phyloP scores from a whole-genome alignment of 306 rosid genomes.

The Lagenaria siceraria region DNA sequence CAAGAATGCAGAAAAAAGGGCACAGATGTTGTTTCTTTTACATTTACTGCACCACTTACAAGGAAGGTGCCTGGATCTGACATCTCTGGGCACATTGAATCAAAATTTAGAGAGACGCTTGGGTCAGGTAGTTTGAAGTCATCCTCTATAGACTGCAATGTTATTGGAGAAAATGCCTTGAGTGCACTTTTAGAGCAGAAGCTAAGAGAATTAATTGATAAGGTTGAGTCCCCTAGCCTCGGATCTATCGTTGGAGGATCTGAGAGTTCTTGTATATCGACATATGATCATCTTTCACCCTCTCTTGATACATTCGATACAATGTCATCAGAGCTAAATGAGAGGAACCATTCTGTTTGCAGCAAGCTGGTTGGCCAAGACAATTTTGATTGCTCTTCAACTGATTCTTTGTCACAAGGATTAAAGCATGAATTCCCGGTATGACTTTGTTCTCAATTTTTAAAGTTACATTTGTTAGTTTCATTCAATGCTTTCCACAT shows the following conservation, averaged over 20 bases:
- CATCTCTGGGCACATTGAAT: constrained; percentile 26
- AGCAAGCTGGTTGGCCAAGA: constrained; percentile 16
- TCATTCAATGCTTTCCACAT: neutral
- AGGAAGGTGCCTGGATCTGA: constrained; percentile 43
- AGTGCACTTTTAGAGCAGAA: constrained; percentile 83
- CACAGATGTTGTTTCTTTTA: constrained; percentile 86
- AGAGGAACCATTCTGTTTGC: constrained; percentile 25
- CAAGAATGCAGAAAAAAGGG: constrained; percentile 58
- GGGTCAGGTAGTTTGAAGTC: constrained; percentile 39
- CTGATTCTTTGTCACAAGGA: constrained; percentile 30
- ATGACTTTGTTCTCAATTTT: constrained; percentile 8
- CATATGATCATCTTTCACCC: constrained; percentile 18
- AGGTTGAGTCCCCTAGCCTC: constrained; percentile 28
- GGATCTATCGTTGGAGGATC: constrained; percentile 32
- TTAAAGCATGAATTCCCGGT: constrained; percentile 50
- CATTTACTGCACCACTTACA: constrained; percentile 84
- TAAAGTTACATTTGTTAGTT: neutral
- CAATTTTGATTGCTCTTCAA: constrained; percentile 36
- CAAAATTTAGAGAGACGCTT: constrained; percentile 25
- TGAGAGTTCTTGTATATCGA: constrained; percentile 28
- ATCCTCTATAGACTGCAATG: constrained; percentile 63
- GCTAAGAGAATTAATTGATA: constrained; percentile 54
- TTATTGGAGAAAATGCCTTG: constrained; percentile 65
- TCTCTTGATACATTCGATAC: constrained; percentile 19
- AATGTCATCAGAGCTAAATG: constrained; percentile 21